A percentile compares a stretch with the other conserved stretches of the same genome.
phyloP scores from a whole-genome alignment of 495 filamentous ascomycete genomes.

The Aspergillus egyptiacus region DNA sequence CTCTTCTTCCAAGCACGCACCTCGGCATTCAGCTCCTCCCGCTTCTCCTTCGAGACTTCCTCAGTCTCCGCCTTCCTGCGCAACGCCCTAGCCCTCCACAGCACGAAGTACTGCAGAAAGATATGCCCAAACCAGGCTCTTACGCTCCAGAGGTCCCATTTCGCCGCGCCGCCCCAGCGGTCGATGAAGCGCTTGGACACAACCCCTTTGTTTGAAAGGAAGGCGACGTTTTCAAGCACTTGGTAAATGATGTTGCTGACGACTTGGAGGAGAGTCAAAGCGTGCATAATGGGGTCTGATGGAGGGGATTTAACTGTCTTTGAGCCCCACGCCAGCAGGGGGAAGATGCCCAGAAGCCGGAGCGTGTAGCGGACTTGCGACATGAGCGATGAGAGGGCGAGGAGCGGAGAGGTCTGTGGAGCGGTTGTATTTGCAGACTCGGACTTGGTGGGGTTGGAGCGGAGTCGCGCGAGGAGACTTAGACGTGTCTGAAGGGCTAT shows the following conservation, averaged over 20 bases:
- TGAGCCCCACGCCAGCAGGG: conserved; percentile 69
- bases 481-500: conserved; percentile 33
- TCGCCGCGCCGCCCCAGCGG: conserved; percentile 45
- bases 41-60: conserved; percentile 32
- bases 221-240: conserved; percentile 76
- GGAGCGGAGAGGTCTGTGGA: conserved; percentile 18
- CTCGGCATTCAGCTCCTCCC: conserved; percentile 35
- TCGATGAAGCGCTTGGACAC: conserved; percentile 46
- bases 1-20: conserved; percentile 41
- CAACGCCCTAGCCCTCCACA: conserved; percentile 47
- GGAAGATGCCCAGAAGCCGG: conserved; percentile 72
- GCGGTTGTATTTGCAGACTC: conserved; percentile 12
- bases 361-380: conserved; percentile 70
- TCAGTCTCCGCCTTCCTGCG: conserved; percentile 24
- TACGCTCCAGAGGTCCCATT: conserved; percentile 66
- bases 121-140: conserved; percentile 77
- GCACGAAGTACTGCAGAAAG: conserved; percentile 62
- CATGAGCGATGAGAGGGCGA: conserved; percentile 48
- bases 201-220: conserved; percentile 59
- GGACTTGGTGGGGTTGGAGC: conserved; percentile 24
- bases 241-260: conserved; percentile 63
- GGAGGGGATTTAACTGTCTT: conserved; percentile 47
- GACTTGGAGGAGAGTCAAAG: conserved; percentile 63
- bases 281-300: conserved; percentile 36
- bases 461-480: conserved; percentile 35